Conservation (phyloP, 2,329 filamentous ascomycete species). For the Periconia sp. region DNA sequence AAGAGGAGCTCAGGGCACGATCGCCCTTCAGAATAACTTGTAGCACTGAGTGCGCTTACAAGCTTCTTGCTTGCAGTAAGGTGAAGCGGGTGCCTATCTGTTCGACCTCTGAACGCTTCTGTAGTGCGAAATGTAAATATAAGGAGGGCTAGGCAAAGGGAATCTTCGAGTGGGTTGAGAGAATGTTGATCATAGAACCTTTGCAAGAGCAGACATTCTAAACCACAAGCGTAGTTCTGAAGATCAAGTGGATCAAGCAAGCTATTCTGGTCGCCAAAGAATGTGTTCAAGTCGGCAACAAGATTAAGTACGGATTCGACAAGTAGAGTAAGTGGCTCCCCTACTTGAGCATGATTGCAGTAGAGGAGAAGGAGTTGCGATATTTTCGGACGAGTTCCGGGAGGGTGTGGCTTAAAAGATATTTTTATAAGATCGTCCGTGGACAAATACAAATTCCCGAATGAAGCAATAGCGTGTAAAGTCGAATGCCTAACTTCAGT, state of each 20-base stretch:
- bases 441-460: constrained; percentile 39
- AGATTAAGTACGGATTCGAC: constrained; percentile 37
- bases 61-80: constrained; percentile 40
- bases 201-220: constrained; percentile 39
- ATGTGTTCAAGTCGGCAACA: constrained; percentile 44
- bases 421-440: constrained; percentile 36
- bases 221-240: constrained; percentile 43
- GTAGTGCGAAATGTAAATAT: constrained; percentile 45
- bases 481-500: constrained; percentile 49
- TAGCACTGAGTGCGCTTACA: constrained; percentile 42
- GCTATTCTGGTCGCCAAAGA: constrained; percentile 37
- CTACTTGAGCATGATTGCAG: constrained; percentile 35
- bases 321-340: constrained; percentile 32
- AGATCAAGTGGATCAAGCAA: constrained; percentile 43
- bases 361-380: constrained; percentile 37
- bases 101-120: constrained; percentile 35
- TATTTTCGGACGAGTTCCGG: constrained; percentile 34
- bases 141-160: constrained; percentile 42
- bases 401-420: constrained; percentile 35
- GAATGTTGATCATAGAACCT: constrained; percentile 36
- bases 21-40: constrained; percentile 37
- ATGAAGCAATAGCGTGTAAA: constrained; percentile 43
- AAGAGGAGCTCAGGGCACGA: constrained; percentile 41
- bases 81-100: constrained; percentile 36
- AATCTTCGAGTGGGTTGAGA: constrained; percentile 38